Evolutionary conservation across 805 yeast genomes (phyloP), one percentile per base, ranked within the genome.

Genomic region (Starmerella davenportii): DNA sequence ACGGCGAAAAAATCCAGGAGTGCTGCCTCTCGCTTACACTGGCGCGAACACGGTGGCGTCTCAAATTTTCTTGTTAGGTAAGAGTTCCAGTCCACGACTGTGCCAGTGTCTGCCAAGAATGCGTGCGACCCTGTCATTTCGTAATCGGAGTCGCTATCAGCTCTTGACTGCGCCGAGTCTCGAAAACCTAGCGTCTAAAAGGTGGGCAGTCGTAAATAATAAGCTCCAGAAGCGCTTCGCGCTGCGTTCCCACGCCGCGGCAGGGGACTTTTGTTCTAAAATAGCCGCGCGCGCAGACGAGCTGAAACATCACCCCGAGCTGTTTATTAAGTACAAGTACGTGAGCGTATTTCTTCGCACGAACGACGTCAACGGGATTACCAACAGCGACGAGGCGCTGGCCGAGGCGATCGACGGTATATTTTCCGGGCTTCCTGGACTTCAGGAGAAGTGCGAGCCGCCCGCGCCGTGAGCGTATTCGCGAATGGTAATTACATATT

Each of bases 221-320:
- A 34, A 30, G 13, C 37, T 50, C 5, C 18, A 16, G 16, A 50
- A 50, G 28, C 30, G 40, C 13, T 44, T 40, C 31, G 42, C 41
- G 18, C 39, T 45, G 37, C 38, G 39, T 1, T 35, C 45, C 3
- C 54, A 50, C 38, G 43, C 52, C 11, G 43, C 34, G 0, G 53
- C 53, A 11, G 53, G 47, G 2, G 38, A 39, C 27, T 41, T 50
- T 20, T 47, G 44, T 8, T 36, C 40, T 15, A 30, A 32, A 9
- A 42, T 45, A 5, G 51, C 53, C 1, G 33, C 25, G 9, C 23
- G 18, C 5, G 51, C 53, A 7, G 54, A 50, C 27, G 19, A 30
- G 15, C 34, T 37, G 9, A 24, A 44, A 23, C 54, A 50, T 37
- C 54, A 50, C 35, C 51, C 54, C 3, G 44, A 49, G 19, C 38